Evolutionary conservation across 331 rosid species (phyloP), one percentile per base, ranked within the genome.

Genomic region (Malus hybrid): DNA sequence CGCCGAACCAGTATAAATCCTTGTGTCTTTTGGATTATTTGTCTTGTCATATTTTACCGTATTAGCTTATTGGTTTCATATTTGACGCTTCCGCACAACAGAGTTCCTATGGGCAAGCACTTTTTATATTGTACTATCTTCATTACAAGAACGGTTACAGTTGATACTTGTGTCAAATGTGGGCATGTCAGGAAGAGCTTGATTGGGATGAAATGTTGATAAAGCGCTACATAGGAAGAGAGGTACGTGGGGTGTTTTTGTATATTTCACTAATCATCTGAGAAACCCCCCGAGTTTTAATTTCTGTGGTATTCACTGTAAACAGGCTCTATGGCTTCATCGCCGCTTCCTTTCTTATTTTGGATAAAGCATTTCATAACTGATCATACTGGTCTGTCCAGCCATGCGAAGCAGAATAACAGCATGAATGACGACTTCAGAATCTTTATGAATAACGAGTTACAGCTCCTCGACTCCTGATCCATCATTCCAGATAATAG

Each of bases 281-380:
- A n/a, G 36, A 22, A 22, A 7, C 11, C 9, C 44, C 70, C 73
- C 42, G 75, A 26, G 16, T 10, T 67, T 58, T 65, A 20, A 58
- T 22, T 74, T 63, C 20, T 70, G 33, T 76, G 50, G 63, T 75
- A 65, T 79, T 64, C 10, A 15, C 52, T 73, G 71, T 57, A 32
- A 72, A 79, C 91, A 91, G 95, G 93, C 90, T 68, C 69, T 91
- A 52, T 93, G 98, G 98, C 97, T 93, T 88, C 96, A 91, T 78
- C 95, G 95, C 0, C 95, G 97, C 79, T 87, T 93, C 87, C 95
- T 91, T 69, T 86, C 57, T 39, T 71, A 73, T 79, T 76, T 80
- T 82, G 91, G 95, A 82, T 87, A 70, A 86, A 87, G 76, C 79
- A 82, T 62, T 77, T 87, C 72, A 71, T 46, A 26, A 39, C 32